Evolutionary conservation across 495 filamentous ascomycete genomes (phyloP), one percentile per base, ranked within the genome.

Genomic region (Daldinia concentrica): DNA sequence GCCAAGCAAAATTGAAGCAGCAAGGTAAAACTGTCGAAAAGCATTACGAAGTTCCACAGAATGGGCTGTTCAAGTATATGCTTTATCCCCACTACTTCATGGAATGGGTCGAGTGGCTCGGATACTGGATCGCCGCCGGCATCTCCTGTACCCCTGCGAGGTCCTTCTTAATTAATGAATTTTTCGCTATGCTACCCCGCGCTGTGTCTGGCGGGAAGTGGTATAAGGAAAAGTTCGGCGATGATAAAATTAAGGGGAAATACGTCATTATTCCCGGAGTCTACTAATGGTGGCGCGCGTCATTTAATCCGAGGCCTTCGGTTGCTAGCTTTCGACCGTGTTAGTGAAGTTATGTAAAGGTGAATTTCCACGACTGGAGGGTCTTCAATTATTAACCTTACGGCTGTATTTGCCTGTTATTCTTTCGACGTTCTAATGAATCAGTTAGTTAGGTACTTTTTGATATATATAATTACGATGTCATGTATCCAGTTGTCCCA

Each of bases 61-160:
- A 90, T 41, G 94, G 94, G 2, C 81, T 97, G 43, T 99, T 99
- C 82, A 82, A 81, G 56, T 90, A 85, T 64, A 87, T 97, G 75
- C 85, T 98, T 60, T 97, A 91, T 81, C 94, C 95, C 66, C 96
- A 99, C 77, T 98, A 97, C 77, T 86, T 95, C 55, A 91, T 88
- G 68, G 95, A 99, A 84, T 99, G 95, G 95, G 79, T 97, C 56
- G 96, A 99, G 82, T 98, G 96, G 95, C 75, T 85, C 19, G 95
- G 95, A 0, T 99, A 93, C 75, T 93, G 88, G 78, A 86, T 97
- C 77, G 80, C 90, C 74, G 89, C 79, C 74, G 85, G 84, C 64
- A 76, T 87, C 61, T 84, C 86, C 22, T 89, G 87, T 80, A 73
- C 87, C 59, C 95, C 95, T 2, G 94, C 92, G 29, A 80, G 93